Evolutionary conservation across 1,284 basidiomycete genomes (phyloP).

Genomic region (Calocybe gambosa): DNA sequence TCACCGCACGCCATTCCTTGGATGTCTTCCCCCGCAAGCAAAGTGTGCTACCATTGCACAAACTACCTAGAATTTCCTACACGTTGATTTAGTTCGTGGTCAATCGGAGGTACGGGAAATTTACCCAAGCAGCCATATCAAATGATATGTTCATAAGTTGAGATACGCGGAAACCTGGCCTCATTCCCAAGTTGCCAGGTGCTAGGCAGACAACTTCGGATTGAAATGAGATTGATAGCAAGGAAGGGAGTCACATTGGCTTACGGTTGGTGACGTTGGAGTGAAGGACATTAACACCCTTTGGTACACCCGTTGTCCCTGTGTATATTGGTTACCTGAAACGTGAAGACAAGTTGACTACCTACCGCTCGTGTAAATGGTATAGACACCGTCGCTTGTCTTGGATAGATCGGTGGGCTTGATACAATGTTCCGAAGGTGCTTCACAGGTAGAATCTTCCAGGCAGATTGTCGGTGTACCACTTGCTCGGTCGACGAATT

Average conservation of each 20-base stretch:
- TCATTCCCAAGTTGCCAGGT: constrained; percentile 52
- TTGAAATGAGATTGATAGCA: background rate
- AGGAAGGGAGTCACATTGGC: constrained; percentile 13
- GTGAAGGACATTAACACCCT: constrained; percentile 54
- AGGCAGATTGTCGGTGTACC: constrained; percentile 30
- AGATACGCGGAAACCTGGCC: constrained; percentile 45
- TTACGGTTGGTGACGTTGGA: constrained; percentile 49
- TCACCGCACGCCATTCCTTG: constrained; percentile 49
- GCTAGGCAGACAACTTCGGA: constrained; percentile 41
- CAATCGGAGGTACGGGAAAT: constrained; percentile 3
- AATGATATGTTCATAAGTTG: constrained; percentile 56
- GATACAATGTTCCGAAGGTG: constrained; percentile 22
- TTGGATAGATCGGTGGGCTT: constrained; percentile 35
- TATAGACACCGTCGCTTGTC: constrained; percentile 41
- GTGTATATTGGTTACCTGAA: constrained; percentile 1
- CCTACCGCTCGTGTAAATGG: constrained; percentile 57
- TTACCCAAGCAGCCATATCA: constrained; percentile 57
- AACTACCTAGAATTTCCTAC: constrained; percentile 51
- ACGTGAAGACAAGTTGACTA: constrained; percentile 7
- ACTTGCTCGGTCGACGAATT: constrained; percentile 38
- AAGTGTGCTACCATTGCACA: constrained; percentile 50
- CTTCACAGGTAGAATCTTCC: constrained; percentile 32
- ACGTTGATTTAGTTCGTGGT: background rate
- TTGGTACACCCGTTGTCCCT: constrained; percentile 57
- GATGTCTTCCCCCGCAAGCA: constrained; percentile 50